Evolutionary conservation across 164 flowering plant species (phyloP).

Genomic region (Vitis vinifera): DNA sequence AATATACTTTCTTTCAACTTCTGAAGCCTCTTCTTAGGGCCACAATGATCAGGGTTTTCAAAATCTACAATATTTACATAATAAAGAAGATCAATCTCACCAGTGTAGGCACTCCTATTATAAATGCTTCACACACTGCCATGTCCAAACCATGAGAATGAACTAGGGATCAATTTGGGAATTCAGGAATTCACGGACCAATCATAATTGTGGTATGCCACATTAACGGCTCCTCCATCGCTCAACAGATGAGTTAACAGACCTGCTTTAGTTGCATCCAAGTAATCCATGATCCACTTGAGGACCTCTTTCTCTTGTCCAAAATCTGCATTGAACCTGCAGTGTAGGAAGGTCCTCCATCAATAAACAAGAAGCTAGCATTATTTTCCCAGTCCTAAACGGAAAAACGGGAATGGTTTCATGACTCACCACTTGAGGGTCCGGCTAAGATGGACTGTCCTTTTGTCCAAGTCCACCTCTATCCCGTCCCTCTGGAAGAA

Average conservation of each 20-base stretch:
- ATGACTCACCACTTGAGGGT: conserved; percentile 75
- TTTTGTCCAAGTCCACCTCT: conserved; percentile 67
- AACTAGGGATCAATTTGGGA: background rate
- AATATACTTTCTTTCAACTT: too few relatives aligned
- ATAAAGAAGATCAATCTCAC: too few relatives aligned
- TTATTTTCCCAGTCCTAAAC: too few relatives aligned
- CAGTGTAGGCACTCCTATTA: too few relatives aligned
- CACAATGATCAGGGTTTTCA: too few relatives aligned
- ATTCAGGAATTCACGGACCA: conserved; percentile 75
- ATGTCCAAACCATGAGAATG: too few relatives aligned
- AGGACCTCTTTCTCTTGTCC: conserved; percentile 68
- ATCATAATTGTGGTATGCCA: conserved; percentile 65
- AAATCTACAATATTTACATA: too few relatives aligned
- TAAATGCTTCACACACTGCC: too few relatives aligned
- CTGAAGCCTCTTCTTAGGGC: too few relatives aligned
- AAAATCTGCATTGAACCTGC: conserved; percentile 81
- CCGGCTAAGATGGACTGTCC: conserved; percentile 68
- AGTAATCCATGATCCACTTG: conserved; percentile 68
- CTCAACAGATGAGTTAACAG: conserved; percentile 76
- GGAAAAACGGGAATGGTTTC: background rate
- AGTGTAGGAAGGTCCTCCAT: background rate
- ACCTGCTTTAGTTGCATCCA: conserved; percentile 86
- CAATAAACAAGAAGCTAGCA: too few relatives aligned
- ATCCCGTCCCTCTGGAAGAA: conserved; percentile 64
- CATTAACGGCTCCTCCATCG: conserved; percentile 64